A percentile compares a stretch with the other conserved stretches of the same genome.
Evolutionary conservation across 2,329 filamentous ascomycete species (phyloP).

Genomic region (Hypoxylon sp.): DNA sequence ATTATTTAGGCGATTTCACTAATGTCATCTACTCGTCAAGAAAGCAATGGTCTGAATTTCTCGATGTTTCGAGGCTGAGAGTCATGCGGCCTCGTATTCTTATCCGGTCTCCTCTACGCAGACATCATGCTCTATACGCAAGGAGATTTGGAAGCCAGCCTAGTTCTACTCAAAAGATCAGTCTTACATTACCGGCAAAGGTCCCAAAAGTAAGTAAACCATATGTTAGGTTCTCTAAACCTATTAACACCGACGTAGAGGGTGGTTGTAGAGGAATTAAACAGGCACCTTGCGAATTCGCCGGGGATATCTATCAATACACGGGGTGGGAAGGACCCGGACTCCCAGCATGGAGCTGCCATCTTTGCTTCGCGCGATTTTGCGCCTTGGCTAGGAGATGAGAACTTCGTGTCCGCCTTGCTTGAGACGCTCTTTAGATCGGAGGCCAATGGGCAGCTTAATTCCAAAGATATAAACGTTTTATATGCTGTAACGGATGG

Average conservation of each 20-base stretch:
- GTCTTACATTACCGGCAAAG: conserved; percentile 41
- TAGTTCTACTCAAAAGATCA: conserved; percentile 38
- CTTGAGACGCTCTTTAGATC: conserved; percentile 46
- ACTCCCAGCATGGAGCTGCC: conserved; percentile 58
- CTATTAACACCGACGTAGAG: conserved; percentile 33
- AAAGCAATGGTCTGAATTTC: conserved; percentile 5
- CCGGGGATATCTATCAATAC: conserved; percentile 5
- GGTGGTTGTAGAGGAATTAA: conserved; percentile 30
- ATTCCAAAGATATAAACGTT: conserved; percentile 57
- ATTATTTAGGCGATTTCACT: not conserved
- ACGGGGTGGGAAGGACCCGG: not conserved
- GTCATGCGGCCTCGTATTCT: conserved; percentile 45
- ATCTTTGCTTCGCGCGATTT: conserved; percentile 65
- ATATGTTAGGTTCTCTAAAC: not conserved
- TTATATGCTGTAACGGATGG: conserved; percentile 70
- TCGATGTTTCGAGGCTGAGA: conserved; percentile 7
- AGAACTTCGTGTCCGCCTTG: conserved; percentile 56
- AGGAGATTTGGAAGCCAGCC: conserved; percentile 30
- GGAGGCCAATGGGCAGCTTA: not conserved
- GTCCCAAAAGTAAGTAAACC: conserved; percentile 43
- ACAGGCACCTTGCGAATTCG: conserved; percentile 21
- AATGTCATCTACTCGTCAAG: conserved; percentile 5
- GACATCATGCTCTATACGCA: conserved; percentile 4
- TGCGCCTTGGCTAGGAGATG: conserved; percentile 62
- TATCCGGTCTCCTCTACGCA: conserved; percentile 20